Evolutionary conservation across 202 grass and related monocot genomes (phyloP), one percentile per base, ranked within the genome.

Genomic region (Dendrocalamus latiflorus): DNA sequence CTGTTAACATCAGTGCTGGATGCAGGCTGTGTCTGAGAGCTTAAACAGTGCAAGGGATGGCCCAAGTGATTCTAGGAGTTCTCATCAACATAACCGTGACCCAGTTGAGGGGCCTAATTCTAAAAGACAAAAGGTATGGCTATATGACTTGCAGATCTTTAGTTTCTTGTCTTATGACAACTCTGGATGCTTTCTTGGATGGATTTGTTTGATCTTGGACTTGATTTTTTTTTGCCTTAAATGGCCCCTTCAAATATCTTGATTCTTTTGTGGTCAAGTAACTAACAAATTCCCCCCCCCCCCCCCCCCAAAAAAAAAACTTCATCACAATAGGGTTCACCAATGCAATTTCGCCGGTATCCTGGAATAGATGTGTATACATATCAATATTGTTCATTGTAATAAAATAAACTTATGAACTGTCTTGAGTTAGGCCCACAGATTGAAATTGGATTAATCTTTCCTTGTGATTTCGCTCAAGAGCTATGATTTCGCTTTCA

Each of bases 101-200:
- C 87, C 81, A 75, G 76, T 70, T 59, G 96, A 99, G 16, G 85
- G 79, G 18, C 93, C 91, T 78, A 92, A 87, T 90, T 81, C 93
- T 59, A 99, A 99, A 85, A 92, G 91, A 53, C 85, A 85, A 75
- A 99, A n/a, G 90, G 95, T 91, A 81, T 51, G 43, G 22, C 50
- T n/a, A 4, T 74, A 4, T 68, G 24, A 76, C 26, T 74, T 45
- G 49, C 38, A 30, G 55, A 81, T 17, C n/a, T 74, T 21, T 70
- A 59, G 3, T 36, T 81, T 81, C 17, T 48, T 60, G 28, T 39
- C 60, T 28, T 44, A 17, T 42, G 15, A 77, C 5, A 24, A 57
- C 5, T 34, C 1, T 24, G 5, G 37, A 58, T 56, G 9, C 49
- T 66, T 56, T 58, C 6, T 64, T 55, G 13, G 8, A 82, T 69